Evolutionary conservation across 1,139 yeast species (phyloP).

Genomic region (Blastobotrys apis): DNA sequence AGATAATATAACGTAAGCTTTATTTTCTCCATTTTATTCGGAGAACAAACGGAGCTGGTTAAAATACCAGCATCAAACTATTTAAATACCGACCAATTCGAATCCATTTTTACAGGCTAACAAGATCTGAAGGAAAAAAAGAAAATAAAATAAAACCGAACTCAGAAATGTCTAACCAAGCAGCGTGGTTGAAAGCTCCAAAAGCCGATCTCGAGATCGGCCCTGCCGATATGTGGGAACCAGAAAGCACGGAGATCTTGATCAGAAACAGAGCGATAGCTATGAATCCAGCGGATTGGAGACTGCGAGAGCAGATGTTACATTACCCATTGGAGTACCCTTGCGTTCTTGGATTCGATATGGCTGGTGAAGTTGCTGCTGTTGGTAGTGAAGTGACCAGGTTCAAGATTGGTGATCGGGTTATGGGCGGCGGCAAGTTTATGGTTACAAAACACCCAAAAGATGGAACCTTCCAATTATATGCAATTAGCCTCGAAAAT

Average conservation of each 20-base stretch:
- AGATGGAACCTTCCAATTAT: constrained; percentile 61
- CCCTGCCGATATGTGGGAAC: background rate
- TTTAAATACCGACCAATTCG: too few species aligned
- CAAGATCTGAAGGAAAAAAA: too few species aligned
- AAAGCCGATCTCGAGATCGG: background rate
- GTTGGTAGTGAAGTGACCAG: constrained; percentile 56
- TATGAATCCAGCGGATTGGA: constrained; percentile 75
- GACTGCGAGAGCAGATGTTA: constrained; percentile 51
- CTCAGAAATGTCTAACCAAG: too few species aligned
- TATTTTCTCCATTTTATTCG: too few species aligned
- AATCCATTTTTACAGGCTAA: too few species aligned
- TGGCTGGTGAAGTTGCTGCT: constrained; percentile 54
- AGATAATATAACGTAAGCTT: too few species aligned
- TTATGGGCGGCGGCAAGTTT: too few species aligned
- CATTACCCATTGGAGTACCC: constrained; percentile 44
- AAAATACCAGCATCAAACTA: too few species aligned
- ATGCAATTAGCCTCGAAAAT: constrained; percentile 32
- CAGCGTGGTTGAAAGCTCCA: constrained; percentile 6
- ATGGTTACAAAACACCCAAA: constrained; percentile 48
- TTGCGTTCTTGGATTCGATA: constrained; percentile 37
- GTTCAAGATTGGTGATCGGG: constrained; percentile 52
- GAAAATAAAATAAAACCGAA: too few species aligned
- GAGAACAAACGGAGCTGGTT: too few species aligned
- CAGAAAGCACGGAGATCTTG: constrained; percentile 41
- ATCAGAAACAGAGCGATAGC: constrained; percentile 58